phyloP scores from a whole-genome alignment of 2,329 filamentous ascomycete genomes.

The Ascomycota sp. region DNA sequence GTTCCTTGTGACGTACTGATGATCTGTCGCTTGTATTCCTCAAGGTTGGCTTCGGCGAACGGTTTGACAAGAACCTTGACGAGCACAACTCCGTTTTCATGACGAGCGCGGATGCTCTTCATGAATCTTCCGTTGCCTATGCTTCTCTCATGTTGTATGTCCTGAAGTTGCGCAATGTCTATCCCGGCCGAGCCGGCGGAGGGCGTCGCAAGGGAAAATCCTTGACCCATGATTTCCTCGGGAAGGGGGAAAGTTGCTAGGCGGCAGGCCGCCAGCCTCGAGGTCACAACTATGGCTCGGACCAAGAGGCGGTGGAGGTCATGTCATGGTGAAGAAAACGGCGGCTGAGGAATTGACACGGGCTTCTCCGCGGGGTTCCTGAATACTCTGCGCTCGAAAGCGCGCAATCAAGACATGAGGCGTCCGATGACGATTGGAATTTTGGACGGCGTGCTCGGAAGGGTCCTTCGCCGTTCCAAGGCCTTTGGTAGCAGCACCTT shows the following conservation, averaged over 20 bases:
- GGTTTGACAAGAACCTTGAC: slow-evolving; percentile 92
- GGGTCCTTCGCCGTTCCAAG: too few relatives aligned
- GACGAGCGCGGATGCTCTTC: slow-evolving; percentile 80
- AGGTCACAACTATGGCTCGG: slow-evolving; percentile 1
- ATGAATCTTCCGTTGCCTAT: slow-evolving; percentile 85
- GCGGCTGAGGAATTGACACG: too few relatives aligned
- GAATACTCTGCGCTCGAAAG: too few relatives aligned
- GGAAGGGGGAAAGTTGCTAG: neutral
- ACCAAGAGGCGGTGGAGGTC: neutral
- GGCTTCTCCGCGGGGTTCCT: too few relatives aligned
- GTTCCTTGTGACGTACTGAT: slow-evolving; percentile 29
- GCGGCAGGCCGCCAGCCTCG: neutral
- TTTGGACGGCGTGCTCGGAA: too few relatives aligned
- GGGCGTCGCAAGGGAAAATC: slow-evolving; percentile 79
- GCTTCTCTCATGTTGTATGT: slow-evolving; percentile 77
- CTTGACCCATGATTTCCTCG: slow-evolving; percentile 57
- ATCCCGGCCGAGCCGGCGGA: slow-evolving; percentile 83
- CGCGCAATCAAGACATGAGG: too few relatives aligned
- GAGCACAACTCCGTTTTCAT: slow-evolving; percentile 75
- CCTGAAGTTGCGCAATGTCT: slow-evolving; percentile 75
- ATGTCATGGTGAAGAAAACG: neutral
- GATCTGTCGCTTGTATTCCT: slow-evolving; percentile 55
- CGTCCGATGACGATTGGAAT: too few relatives aligned
- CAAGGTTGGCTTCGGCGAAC: slow-evolving; percentile 58
- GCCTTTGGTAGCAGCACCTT: too few relatives aligned